These are phyloP conservation scores for Dictyostelium firmibasis DNA, from an alignment of 78 protist genomes.

Conservation along the genomic window DNA sequence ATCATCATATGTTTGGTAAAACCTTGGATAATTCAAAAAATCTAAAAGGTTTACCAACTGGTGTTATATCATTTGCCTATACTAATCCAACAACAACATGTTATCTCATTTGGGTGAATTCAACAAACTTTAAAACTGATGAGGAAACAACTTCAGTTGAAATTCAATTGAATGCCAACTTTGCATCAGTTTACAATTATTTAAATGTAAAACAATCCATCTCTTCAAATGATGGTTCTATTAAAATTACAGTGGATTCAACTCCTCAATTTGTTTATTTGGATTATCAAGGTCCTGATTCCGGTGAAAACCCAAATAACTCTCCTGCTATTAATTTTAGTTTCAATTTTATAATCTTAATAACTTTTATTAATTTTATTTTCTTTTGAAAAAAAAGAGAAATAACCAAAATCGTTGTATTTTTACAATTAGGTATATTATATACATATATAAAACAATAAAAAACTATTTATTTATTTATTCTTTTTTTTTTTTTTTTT, in stretches of 20 bases:
- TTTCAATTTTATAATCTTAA: neutral
- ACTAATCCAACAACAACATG: neutral
- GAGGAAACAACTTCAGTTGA: neutral
- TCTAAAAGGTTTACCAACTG: neutral
- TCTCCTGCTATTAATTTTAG: neutral
- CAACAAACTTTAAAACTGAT: neutral
- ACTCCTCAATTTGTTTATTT: neutral
- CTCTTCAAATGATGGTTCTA: neutral
- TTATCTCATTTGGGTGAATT: conserved; percentile 20
- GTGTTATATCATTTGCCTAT: neutral
- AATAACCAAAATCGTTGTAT: too few relatives aligned
- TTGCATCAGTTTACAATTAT: neutral
- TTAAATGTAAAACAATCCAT: neutral
- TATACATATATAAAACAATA: too few relatives aligned
- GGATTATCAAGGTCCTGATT: neutral
- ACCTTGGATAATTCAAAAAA: neutral
- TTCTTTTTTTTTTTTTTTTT: too few relatives aligned
- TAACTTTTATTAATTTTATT: too few relatives aligned
- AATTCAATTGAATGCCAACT: neutral
- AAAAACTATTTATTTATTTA: too few relatives aligned
- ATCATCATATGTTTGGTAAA: neutral
- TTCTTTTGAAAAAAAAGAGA: neutral
- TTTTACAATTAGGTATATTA: too few relatives aligned
- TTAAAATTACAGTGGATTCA: neutral
- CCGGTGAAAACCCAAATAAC: neutral